phyloP scores from a whole-genome alignment of 1,284 basidiomycete genomes.

The Cystobasidium slooffiae region DNA sequence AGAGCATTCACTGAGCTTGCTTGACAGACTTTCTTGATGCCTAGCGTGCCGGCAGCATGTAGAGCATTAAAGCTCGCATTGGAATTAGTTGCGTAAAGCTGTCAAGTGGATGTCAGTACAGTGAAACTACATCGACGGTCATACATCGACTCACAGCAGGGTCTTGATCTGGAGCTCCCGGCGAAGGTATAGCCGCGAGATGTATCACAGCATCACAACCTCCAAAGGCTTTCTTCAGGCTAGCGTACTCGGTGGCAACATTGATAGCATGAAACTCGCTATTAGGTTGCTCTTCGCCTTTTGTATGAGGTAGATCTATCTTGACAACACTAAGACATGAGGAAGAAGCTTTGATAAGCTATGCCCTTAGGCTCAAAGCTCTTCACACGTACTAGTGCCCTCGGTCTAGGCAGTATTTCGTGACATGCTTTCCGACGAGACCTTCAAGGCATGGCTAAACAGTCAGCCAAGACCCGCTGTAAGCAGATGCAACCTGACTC shows the following conservation, averaged over 20 bases:
- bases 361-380: not conserved
- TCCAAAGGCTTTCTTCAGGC: constrained; percentile 60
- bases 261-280: constrained; percentile 27
- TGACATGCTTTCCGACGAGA: constrained; percentile 25
- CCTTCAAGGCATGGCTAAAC: not conserved
- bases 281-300: constrained; percentile 11
- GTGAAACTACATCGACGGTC: not conserved
- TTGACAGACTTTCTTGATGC: constrained; percentile 69
- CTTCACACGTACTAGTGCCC: constrained; percentile 21
- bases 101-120: not conserved
- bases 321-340: constrained; percentile 5
- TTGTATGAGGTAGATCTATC: constrained; percentile 24
- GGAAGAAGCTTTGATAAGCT: not conserved
- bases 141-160: constrained; percentile 37
- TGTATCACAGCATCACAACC: constrained; percentile 67
- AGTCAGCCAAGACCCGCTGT: not conserved
- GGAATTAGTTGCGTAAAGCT: constrained; percentile 53
- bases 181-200: constrained; percentile 63
- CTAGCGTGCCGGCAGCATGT: constrained; percentile 61
- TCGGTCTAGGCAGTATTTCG: constrained; percentile 18
- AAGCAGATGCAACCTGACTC: not conserved
- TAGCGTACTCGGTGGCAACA: constrained; percentile 60
- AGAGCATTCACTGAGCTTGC: constrained; percentile 73
- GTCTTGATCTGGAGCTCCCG: constrained; percentile 61
- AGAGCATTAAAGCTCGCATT: constrained; percentile 54